Evolutionary conservation across 2,329 filamentous ascomycete species (phyloP), one percentile per base, ranked within the genome.

Genomic region (Dactylonectria macrodidyma): DNA sequence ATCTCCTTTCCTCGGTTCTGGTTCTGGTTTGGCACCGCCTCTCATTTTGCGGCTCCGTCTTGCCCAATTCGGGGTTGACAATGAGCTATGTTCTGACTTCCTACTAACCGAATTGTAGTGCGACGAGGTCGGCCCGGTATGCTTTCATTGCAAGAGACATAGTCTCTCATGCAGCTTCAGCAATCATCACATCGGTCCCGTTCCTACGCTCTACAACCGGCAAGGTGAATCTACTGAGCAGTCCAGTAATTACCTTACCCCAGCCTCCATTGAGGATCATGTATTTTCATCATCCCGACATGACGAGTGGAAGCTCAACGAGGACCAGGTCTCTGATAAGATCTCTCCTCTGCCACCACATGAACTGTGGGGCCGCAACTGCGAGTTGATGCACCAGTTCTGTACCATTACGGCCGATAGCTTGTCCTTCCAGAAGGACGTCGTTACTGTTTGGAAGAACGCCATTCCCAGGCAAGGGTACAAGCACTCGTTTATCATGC

Each of bases 111-210:
- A 9, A 22, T 24, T 12, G 30, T 59, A 74, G 72, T 74, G 72
- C 14, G 72, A 78, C 62, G 77, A 78, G 51, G 67, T 62, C 3
- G 67, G 69, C n/a, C 76, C 77, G 9, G 67, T 68, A 19, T 78
- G 77, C 36, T 77, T 77, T 61, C 74, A 78, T 57, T 78, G 77
- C 60, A 70, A 60, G 44, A 66, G 76, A 34, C 75, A 77, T 44
- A 71, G 73, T 30, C 74, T 75, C 9, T 30, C 51, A 14, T 78
- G 77, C 66, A 78, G 77, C 36, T 12, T 38, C 36, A 38, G 9
- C 11, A 10, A 41, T 12, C 5, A 38, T 10, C 36, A 51, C 62
- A 67, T 10, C 3, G 36, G 36, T 2, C 6, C 36, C 7, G 36
- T 38, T 11, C 2, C 10, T 10, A 38, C 10, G 12, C 2, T 38